A percentile compares a stretch with the other conserved stretches of the same genome.
phyloP scores from a whole-genome alignment of 2,329 filamentous ascomycete genomes.

The Elsinoe batatas region DNA sequence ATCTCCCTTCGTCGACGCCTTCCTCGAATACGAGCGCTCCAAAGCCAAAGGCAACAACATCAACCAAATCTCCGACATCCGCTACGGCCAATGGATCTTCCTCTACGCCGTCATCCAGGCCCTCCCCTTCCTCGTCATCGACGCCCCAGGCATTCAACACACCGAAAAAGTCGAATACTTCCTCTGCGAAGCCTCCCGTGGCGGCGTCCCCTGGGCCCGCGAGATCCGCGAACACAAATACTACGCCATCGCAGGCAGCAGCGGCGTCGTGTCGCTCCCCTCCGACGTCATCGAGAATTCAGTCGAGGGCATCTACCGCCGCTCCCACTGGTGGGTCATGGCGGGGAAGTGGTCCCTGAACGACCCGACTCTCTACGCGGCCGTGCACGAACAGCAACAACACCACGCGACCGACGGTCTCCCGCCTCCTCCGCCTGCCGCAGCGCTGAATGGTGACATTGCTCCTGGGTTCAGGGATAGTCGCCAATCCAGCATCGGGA shows the following conservation, averaged over 20 bases:
- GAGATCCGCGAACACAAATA: slow-evolving; percentile 50
- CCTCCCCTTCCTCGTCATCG: slow-evolving; percentile 66
- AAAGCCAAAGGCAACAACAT: slow-evolving; percentile 55
- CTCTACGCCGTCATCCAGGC: slow-evolving; percentile 69
- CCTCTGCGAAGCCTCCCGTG: slow-evolving; percentile 64
- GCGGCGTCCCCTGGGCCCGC: slow-evolving; percentile 62
- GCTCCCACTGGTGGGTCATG: slow-evolving; percentile 59
- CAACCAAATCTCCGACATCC: slow-evolving; percentile 59
- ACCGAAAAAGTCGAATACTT: slow-evolving; percentile 73
- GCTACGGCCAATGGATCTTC: slow-evolving; percentile 73
- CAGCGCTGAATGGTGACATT: slow-evolving; percentile 12
- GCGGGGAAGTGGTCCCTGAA: slow-evolving; percentile 51
- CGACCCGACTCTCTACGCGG: slow-evolving; percentile 24
- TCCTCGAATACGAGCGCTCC: slow-evolving; percentile 60
- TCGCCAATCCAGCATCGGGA: not conserved
- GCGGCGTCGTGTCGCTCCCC: slow-evolving; percentile 51
- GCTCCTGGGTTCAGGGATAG: slow-evolving; percentile 1
- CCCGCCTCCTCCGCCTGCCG: slow-evolving; percentile 16
- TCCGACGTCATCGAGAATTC: slow-evolving; percentile 56
- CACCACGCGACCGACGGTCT: slow-evolving; percentile 17
- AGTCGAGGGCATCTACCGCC: slow-evolving; percentile 57
- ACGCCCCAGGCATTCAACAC: slow-evolving; percentile 59
- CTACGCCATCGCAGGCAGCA: slow-evolving; percentile 63
- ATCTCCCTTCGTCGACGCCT: slow-evolving; percentile 58
- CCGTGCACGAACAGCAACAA: slow-evolving; percentile 22